Base-by-base conservation (phyloP, 1,284 basidiomycete genomes). In the Malassezia sp. region DNA sequence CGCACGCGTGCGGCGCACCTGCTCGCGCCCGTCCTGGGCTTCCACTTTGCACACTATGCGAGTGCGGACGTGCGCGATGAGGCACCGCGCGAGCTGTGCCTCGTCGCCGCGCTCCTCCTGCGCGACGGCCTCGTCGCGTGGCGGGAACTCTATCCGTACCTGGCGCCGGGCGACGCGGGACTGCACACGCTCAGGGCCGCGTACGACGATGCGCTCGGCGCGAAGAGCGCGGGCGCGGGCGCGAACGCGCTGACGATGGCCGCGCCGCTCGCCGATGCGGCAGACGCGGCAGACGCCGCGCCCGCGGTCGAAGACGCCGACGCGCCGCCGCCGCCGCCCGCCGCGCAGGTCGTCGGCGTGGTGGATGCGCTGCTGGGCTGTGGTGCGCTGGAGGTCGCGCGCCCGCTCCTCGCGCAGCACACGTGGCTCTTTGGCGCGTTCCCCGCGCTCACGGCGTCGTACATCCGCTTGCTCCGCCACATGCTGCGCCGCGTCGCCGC, bases 31-130 rank as follows among this genome's bases (percentile, higher is more conserved):
- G 82, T 96, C 1, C 74, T 99, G 11, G 91, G 91, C 17, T 96
- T 96, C 77, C 96, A 97, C 70, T 93, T 93, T 63, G 76, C 77
- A 9, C 81, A 84, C 71, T 95, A 91, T 71, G 82, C 87, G 73
- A 54, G 66, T 60, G 22, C 73, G 65, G 54, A 69, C 56, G 50
- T 62, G 55, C 40, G 75, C 70, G 70, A 73, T 54, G 73, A 32
- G 60, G 78, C 80, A 0, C 84, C 87, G 0, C 79, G 78, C 49
- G 81, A 79, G 49, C 74, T 97, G 14, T 84, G 85, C 61, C 75
- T 88, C 36, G 78, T 84, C 26, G 80, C 89, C 0, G 91, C 90
- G 3, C 74, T 97, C 6, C 75, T 97, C 33, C 83, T 97, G 56
- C 82, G 85, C 33, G 82, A 90, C 70, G 82, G 83, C 1, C 83